Percentiles rank a stretch among this genome's conserved stretches.
phyloP scores from a whole-genome alignment of 2,329 filamentous ascomycete species.

The Diaporthe longicolla region DNA sequence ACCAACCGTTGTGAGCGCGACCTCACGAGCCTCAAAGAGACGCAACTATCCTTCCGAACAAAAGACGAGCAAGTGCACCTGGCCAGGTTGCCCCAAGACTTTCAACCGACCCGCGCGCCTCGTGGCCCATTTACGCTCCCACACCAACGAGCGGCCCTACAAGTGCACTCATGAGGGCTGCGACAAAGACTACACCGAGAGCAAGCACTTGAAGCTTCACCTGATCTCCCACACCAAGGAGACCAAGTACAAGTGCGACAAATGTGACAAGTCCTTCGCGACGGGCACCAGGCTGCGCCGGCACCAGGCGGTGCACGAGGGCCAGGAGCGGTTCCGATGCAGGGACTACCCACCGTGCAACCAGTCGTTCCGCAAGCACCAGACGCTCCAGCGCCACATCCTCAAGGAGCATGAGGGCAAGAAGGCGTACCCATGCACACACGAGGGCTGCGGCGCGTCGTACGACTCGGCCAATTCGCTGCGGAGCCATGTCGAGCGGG shows the following conservation, averaged over 20 bases:
- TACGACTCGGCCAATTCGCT: slow-evolving; percentile 83
- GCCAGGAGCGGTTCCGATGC: slow-evolving; percentile 82
- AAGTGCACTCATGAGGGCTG: slow-evolving; percentile 79
- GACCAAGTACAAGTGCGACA: slow-evolving; percentile 78
- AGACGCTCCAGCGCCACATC: slow-evolving; percentile 87
- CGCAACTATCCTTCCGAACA: slow-evolving; percentile 76
- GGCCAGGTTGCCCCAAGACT: slow-evolving; percentile 80
- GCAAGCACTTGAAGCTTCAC: slow-evolving; percentile 89
- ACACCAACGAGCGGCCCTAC: slow-evolving; percentile 88
- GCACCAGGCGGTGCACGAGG: slow-evolving; percentile 84
- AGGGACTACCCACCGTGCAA: slow-evolving; percentile 78
- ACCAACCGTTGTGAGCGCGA: slow-evolving; percentile 27
- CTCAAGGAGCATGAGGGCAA: slow-evolving; percentile 80
- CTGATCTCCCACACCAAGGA: slow-evolving; percentile 84
- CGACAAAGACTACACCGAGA: slow-evolving; percentile 86
- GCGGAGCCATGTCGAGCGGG: slow-evolving; percentile 77
- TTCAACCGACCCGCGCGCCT: slow-evolving; percentile 87
- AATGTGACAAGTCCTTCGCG: slow-evolving; percentile 85
- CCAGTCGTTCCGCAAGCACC: slow-evolving; percentile 87
- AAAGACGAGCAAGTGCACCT: slow-evolving; percentile 84
- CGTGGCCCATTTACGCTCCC: slow-evolving; percentile 83
- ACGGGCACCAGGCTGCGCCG: slow-evolving; percentile 83
- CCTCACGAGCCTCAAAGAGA: slow-evolving; percentile 35
- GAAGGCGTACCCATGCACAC: slow-evolving; percentile 79
- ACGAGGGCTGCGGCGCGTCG: slow-evolving; percentile 72